Percentiles rank a stretch among this genome's conserved stretches.
Evolutionary conservation across 1,139 yeast genomes (phyloP).

Genomic region (Suhomyces terraborum): DNA sequence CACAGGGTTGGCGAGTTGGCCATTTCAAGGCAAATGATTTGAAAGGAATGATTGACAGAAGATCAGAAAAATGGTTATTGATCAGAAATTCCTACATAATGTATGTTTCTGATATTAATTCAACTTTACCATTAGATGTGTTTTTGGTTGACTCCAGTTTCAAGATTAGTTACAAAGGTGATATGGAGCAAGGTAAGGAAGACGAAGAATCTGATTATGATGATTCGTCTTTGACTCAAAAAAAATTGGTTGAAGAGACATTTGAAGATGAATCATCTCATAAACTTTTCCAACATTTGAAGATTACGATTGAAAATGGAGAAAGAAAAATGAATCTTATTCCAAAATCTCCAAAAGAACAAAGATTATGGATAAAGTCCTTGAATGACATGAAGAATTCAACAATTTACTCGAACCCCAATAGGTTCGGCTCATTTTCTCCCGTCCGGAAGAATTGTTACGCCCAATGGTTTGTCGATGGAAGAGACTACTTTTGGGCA

Average conservation of each 20-base stretch:
- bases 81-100: constrained; percentile 82
- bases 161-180: constrained; percentile 54
- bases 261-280: constrained; percentile 23
- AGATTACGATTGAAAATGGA: constrained; percentile 72
- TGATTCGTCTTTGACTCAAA: constrained; percentile 35
- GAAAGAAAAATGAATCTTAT: constrained; percentile 78
- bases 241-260: constrained; percentile 26
- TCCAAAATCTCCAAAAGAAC: constrained; percentile 70
- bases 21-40: constrained; percentile 81
- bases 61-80: constrained; percentile 89
- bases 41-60: constrained; percentile 83
- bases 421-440: constrained; percentile 89
- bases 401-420: constrained; percentile 68
- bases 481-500: constrained; percentile 96
- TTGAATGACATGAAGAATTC: constrained; percentile 67
- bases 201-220: constrained; percentile 52
- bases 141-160: constrained; percentile 78
- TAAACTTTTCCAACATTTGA: constrained; percentile 42
- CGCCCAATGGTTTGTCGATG: constrained; percentile 98
- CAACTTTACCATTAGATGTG: constrained; percentile 88
- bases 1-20: constrained; percentile 96
- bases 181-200: constrained; percentile 30
- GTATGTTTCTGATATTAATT: constrained; percentile 81
- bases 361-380: constrained; percentile 76
- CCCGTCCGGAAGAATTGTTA: constrained; percentile 83